Percentiles rank a stretch among this genome's conserved stretches.
phyloP scores from a whole-genome alignment of 371 early-diverging fungal genomes.

The Apophysomyces sp. region DNA sequence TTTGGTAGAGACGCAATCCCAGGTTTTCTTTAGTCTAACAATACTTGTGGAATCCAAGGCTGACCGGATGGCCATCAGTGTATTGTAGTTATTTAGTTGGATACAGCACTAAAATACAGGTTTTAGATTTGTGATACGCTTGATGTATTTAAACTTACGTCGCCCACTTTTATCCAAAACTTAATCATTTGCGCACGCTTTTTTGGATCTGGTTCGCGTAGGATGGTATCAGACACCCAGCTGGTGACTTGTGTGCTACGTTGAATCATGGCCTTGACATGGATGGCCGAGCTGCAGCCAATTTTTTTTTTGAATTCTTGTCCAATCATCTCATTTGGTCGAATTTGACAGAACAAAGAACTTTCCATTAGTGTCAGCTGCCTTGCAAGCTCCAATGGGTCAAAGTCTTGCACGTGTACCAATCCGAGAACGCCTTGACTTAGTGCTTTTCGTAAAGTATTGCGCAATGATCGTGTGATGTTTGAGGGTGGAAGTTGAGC shows the following conservation, averaged over 20 bases:
- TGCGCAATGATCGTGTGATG: slow-evolving; percentile 32
- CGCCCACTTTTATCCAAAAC: slow-evolving; percentile 51
- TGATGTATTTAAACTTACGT: slow-evolving; percentile 23
- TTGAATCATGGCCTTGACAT: slow-evolving; percentile 51
- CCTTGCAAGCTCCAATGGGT: slow-evolving; percentile 74
- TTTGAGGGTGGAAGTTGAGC: slow-evolving; percentile 21
- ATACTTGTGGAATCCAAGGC: slow-evolving; percentile 79
- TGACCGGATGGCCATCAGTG: slow-evolving; percentile 76
- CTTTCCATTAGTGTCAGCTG: slow-evolving; percentile 75
- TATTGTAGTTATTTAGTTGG: slow-evolving; percentile 76
- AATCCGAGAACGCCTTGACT: slow-evolving; percentile 7
- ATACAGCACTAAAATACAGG: slow-evolving; percentile 44
- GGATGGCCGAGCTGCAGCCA: slow-evolving; percentile 39
- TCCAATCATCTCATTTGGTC: slow-evolving; percentile 66
- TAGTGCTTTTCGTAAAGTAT: slow-evolving; percentile 30
- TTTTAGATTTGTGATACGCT: too few species aligned
- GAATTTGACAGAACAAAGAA: slow-evolving; percentile 56
- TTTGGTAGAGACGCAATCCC: slow-evolving; percentile 63
- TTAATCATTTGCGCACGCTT: slow-evolving; percentile 64
- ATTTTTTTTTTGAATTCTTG: slow-evolving; percentile 60
- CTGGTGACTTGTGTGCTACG: slow-evolving; percentile 56
- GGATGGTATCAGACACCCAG: slow-evolving; percentile 73
- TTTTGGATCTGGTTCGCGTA: slow-evolving; percentile 65
- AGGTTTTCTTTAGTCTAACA: slow-evolving; percentile 69
- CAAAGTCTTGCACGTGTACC: slow-evolving; percentile 65